Base-by-base conservation (phyloP, 2,329 filamentous ascomycete genomes). In the Xylariaceae sp. region DNA sequence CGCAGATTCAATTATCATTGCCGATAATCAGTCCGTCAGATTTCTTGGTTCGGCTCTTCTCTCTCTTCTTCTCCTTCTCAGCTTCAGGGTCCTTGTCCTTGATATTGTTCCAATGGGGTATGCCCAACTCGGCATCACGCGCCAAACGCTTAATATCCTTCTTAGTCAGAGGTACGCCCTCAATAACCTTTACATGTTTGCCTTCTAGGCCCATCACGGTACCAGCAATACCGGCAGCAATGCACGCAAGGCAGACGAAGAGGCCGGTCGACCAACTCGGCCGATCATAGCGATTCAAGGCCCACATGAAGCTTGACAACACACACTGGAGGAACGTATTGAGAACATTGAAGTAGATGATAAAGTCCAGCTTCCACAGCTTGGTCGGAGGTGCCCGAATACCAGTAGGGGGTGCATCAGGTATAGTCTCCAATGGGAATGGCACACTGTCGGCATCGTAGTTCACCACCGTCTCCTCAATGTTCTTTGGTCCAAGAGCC, bases 281-380 rank as follows among this genome's bases (percentile, higher is more conserved):
- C n/a, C 91, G 79, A 20, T 88, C 75, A 66, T 86, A 87, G 20
- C 89, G 79, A 68, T 90, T 89, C 73, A 89, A 78, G 1, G 84
- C 86, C 89, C 90, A 96, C 91, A 96, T 96, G 74, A 91, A 89
- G 2, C 83, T 87, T 7, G 86, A 89, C 1, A 96, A 79, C 18
- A 85, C 80, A 40, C 81, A 81, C 71, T 96, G 92, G 44, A 95
- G 80, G 52, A 93, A 81, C 0, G 91, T 95, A 68, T 96, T 96
- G 76, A 79, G 80, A 2, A 91, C 81, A 74, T 91, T 92, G 64
- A 87, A 81, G 88, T 88, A 93, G 37, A 96, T 79, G 32, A 93
- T 85, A 54, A 89, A 85, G 63, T 95, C 90, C 67, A 96, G 77
- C 72, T 90, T 93, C 89, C 90, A 93, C 10, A 82, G 62, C 20